A percentile compares a stretch with the other conserved stretches of the same genome.
These are phyloP conservation scores for Cercospora zeina DNA, from an alignment of 2,329 filamentous ascomycete species.

Conservation along the genomic window DNA sequence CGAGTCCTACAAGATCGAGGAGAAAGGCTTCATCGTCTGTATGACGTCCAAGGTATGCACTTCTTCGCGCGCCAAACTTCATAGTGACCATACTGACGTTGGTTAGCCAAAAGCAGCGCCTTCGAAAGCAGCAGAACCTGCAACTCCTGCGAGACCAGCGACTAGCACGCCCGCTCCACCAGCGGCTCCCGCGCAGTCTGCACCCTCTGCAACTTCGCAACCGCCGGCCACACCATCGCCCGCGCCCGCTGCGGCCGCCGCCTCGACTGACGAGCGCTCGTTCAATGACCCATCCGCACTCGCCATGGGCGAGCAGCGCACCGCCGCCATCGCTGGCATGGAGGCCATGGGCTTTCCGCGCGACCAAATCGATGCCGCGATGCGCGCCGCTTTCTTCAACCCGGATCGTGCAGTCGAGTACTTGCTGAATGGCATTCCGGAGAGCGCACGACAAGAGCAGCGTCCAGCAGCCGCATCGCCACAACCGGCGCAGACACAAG, in stretches of 20 bases:
- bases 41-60: slow-evolving; percentile 85
- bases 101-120: slow-evolving; percentile 68
- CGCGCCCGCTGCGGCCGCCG: slow-evolving; percentile 49
- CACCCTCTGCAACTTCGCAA: slow-evolving; percentile 52
- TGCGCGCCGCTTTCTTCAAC: slow-evolving; percentile 96
- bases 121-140: slow-evolving; percentile 52
- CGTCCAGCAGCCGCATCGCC: slow-evolving; percentile 50
- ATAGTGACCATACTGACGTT: slow-evolving; percentile 16
- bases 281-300: slow-evolving; percentile 78
- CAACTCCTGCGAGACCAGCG: slow-evolving; percentile 55
- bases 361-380: slow-evolving; percentile 83
- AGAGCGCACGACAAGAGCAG: slow-evolving; percentile 73
- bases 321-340: slow-evolving; percentile 85
- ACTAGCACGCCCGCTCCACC: slow-evolving; percentile 42
- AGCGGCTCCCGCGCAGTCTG: slow-evolving; percentile 60
- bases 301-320: slow-evolving; percentile 78
- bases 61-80: neutral
- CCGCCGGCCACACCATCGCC: slow-evolving; percentile 55
- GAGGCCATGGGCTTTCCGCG: slow-evolving; percentile 95
- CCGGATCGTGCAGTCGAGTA: slow-evolving; percentile 97
- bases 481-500: slow-evolving; percentile 27
- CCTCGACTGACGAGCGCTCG: slow-evolving; percentile 41
- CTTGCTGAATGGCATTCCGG: slow-evolving; percentile 87
- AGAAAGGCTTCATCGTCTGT: slow-evolving; percentile 99
- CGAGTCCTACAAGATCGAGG: slow-evolving; percentile 95